Percentiles rank a stretch among this genome's conserved stretches.
phyloP scores from a whole-genome alignment of 768 basidiomycete genomes.

The Hypholoma fasciculare region DNA sequence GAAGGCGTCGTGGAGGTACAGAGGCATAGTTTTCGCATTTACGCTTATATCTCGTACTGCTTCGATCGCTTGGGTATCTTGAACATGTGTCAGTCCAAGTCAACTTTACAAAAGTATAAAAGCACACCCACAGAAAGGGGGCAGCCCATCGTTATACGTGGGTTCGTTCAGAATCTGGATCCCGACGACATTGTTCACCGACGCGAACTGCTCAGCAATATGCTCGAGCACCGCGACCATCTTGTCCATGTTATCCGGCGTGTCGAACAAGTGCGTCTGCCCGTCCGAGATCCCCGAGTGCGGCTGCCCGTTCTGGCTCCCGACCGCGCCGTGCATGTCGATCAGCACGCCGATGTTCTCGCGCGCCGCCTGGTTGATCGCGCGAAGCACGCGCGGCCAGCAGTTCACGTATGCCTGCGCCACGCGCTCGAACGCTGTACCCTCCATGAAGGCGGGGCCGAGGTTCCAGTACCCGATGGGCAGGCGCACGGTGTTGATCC shows the following conservation, averaged over 20 bases:
- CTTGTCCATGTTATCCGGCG: constrained; percentile 44
- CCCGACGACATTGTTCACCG: constrained; percentile 56
- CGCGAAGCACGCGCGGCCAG: constrained; percentile 63
- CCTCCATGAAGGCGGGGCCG: constrained; percentile 53
- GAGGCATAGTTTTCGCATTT: constrained; percentile 43
- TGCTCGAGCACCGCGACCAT: constrained; percentile 51
- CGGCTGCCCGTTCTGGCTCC: constrained; percentile 73
- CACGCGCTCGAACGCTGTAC: constrained; percentile 64
- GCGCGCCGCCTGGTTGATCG: constrained; percentile 59
- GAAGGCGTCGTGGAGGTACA: constrained; percentile 74
- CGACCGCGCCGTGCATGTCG: constrained; percentile 75
- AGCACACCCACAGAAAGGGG: constrained; percentile 41
- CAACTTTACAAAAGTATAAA: constrained; percentile 5
- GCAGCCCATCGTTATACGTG: constrained; percentile 44
- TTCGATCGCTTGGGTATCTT: constrained; percentile 54
- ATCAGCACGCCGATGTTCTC: constrained; percentile 66
- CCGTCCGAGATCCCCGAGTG: constrained; percentile 68
- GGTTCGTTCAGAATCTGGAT: constrained; percentile 65
- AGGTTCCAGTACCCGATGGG: constrained; percentile 65
- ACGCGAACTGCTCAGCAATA: constrained; percentile 40
- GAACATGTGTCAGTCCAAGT: not conserved
- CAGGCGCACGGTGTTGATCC: constrained; percentile 68
- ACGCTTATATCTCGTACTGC: constrained; percentile 43
- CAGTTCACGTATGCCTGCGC: constrained; percentile 59
- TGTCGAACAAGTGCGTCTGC: constrained; percentile 46